Base-by-base conservation (phyloP, 768 basidiomycete species). In the Exidia glandulosa region DNA sequence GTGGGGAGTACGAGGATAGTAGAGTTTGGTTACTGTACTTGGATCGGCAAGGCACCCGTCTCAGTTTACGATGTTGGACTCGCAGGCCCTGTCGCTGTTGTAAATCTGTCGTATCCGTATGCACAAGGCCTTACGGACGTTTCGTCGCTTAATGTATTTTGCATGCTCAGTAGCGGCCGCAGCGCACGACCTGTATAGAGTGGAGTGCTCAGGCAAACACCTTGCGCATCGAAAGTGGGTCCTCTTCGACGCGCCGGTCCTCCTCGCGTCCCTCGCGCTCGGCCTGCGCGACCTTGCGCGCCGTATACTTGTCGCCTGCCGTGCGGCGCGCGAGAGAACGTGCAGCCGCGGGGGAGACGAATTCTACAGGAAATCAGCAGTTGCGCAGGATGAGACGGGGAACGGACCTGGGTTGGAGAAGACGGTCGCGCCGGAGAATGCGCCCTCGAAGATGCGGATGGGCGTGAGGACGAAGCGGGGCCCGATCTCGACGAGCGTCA, bases 371-470 rank as follows among this genome's bases (percentile, higher is more conserved):
- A 56, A 41, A 32, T 34, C n/a, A 37, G 48, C 33, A 45, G 31
- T 19, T 37, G 32, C 45, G 32, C 60, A 41, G 57, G 57, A 59
- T 25, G 59, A 50, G 29, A 57, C 19, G 19, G 13, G 19, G 41
- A 58, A 57, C 23, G 23, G 23, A 27, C 92, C 92, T 70, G 91
- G 88, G 75, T 99, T 99, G 30, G 93, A 93, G 71, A 86, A 99
- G 27, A 99, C 87, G 2, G 93, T 95, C 13, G 90, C 90, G 25
- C 96, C 96, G 61, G 85, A 81, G 75, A 99, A 98, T 2, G 94
- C 92, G 10, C 96, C 96, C 72, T 99, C 96, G 69, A 99, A 99
- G 61, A 99, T 94, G 59, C 93, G 85, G 66, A 99, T 97, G 10
- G 96, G 96, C 34, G 93, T 95, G 57, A 99, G 77, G 55, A 98